Conservation (phyloP, 768 basidiomycete species). For the Gloeophyllum trabeum region DNA sequence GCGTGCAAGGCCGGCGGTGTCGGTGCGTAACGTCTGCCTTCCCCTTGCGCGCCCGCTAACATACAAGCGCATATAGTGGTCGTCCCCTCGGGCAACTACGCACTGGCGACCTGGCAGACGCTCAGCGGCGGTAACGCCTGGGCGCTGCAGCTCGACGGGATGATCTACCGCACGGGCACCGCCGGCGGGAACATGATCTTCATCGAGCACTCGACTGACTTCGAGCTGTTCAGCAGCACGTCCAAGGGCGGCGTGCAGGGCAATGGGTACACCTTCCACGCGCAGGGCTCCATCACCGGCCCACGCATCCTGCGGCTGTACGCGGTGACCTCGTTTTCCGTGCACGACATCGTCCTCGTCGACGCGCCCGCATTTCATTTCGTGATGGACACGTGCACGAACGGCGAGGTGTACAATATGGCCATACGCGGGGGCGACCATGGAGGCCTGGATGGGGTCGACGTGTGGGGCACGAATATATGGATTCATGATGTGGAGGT, state of each 20-base stretch:
- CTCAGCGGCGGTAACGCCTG: conserved; percentile 15
- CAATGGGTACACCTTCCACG: conserved; percentile 17
- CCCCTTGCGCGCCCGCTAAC: too few relatives aligned
- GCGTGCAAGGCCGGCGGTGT: too few relatives aligned
- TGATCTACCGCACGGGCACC: conserved; percentile 18
- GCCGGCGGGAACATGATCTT: conserved; percentile 19
- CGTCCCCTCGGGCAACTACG: conserved; percentile 17
- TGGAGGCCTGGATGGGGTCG: conserved; percentile 19
- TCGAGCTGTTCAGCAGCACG: conserved; percentile 19
- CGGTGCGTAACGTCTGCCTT: too few relatives aligned
- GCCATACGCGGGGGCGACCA: conserved; percentile 17
- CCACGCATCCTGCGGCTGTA: conserved; percentile 18
- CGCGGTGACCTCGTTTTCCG: conserved; percentile 16
- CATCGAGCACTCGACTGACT: conserved; percentile 18
- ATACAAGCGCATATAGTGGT: too few relatives aligned
- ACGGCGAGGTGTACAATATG: conserved; percentile 20
- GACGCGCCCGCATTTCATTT: conserved; percentile 22
- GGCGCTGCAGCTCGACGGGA: conserved; percentile 19
- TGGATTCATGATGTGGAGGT: conserved; percentile 22
- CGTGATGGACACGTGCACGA: conserved; percentile 14
- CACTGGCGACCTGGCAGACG: conserved; percentile 18
- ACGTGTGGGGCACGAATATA: conserved; percentile 18
- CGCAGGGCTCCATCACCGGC: conserved; percentile 13
- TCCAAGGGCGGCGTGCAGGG: conserved; percentile 19
- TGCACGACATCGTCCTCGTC: conserved; percentile 21